phyloP scores from a whole-genome alignment of 2,329 filamentous ascomycete genomes.

The Alternaria sp. region DNA sequence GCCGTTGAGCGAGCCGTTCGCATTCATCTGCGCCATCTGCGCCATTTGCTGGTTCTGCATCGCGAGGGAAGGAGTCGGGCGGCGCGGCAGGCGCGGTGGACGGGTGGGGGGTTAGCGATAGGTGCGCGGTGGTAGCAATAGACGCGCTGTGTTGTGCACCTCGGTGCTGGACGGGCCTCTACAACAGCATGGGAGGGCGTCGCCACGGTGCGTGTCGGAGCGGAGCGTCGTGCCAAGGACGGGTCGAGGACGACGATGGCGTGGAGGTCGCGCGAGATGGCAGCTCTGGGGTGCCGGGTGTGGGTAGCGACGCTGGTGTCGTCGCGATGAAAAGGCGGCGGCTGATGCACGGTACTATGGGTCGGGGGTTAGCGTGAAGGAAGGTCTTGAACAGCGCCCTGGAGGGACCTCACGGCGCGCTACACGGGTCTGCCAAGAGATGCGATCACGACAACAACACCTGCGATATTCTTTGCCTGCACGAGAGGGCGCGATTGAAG shows the following conservation, averaged over 20 bases:
- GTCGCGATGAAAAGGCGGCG: constrained; percentile 23
- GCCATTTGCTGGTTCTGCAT: constrained; percentile 61
- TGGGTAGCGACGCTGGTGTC: constrained; percentile 15
- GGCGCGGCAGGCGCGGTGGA: constrained; percentile 28
- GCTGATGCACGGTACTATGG: constrained; percentile 21
- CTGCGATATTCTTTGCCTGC: not conserved
- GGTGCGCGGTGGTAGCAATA: constrained; percentile 18
- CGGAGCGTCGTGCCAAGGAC: constrained; percentile 21
- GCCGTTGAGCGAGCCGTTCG: constrained; percentile 67
- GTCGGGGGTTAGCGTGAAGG: constrained; percentile 19
- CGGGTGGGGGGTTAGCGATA: constrained; percentile 16
- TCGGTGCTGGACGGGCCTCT: constrained; percentile 30
- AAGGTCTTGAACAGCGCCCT: constrained; percentile 12
- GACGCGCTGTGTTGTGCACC: constrained; percentile 29
- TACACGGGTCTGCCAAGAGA: constrained; percentile 14
- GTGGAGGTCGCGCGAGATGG: constrained; percentile 13
- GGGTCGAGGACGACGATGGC: not conserved
- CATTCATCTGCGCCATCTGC: constrained; percentile 72
- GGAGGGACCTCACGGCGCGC: constrained; percentile 12
- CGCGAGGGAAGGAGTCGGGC: constrained; percentile 20
- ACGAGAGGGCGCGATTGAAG: constrained; percentile 9
- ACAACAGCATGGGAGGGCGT: constrained; percentile 42
- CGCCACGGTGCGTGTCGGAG: constrained; percentile 29
- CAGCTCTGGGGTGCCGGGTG: constrained; percentile 3
- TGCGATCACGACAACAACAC: constrained; percentile 13